These are phyloP conservation scores for Fusarium setosum DNA, from an alignment of 2,329 filamentous ascomycete species.

Conservation along the genomic window DNA sequence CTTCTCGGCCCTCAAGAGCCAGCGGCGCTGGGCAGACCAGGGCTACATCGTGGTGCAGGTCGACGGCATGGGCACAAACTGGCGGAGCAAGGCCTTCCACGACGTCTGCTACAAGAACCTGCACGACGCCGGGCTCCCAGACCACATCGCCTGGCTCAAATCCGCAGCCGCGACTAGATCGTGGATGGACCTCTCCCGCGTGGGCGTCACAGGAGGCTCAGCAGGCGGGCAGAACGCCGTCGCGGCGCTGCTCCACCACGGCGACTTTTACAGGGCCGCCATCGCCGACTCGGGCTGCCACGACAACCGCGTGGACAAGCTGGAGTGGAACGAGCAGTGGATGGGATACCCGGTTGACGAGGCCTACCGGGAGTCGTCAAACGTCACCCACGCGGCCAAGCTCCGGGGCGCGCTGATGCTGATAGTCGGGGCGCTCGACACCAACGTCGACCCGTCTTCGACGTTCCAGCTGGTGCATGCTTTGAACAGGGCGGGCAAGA, in stretches of 20 bases:
- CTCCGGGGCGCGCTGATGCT: slow-evolving; percentile 43
- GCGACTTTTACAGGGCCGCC: slow-evolving; percentile 44
- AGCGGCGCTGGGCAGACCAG: slow-evolving; percentile 40
- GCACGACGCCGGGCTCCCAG: slow-evolving; percentile 42
- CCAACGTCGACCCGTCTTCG: slow-evolving; percentile 45
- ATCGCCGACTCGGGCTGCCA: slow-evolving; percentile 44
- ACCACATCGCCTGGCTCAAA: slow-evolving; percentile 45
- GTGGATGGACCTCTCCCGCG: slow-evolving; percentile 44
- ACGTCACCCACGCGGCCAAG: slow-evolving; percentile 44
- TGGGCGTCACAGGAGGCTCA: slow-evolving; percentile 45
- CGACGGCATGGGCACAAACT: slow-evolving; percentile 49
- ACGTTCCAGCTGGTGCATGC: slow-evolving; percentile 44
- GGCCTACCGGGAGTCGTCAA: slow-evolving; percentile 43
- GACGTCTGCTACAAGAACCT: slow-evolving; percentile 46
- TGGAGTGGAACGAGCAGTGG: slow-evolving; percentile 48
- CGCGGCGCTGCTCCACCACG: slow-evolving; percentile 42
- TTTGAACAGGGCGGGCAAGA: slow-evolving; percentile 42
- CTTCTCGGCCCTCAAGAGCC: slow-evolving; percentile 28
- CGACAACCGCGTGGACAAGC: slow-evolving; percentile 47
- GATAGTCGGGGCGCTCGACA: slow-evolving; percentile 44
- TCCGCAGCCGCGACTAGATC: slow-evolving; percentile 41
- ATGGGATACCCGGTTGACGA: slow-evolving; percentile 48
- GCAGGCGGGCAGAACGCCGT: slow-evolving; percentile 46
- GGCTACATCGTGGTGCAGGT: slow-evolving; percentile 45
- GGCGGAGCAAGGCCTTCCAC: slow-evolving; percentile 45